Base-by-base conservation (phyloP, 805 yeast genomes). In the Myxozyma melibiosi region DNA sequence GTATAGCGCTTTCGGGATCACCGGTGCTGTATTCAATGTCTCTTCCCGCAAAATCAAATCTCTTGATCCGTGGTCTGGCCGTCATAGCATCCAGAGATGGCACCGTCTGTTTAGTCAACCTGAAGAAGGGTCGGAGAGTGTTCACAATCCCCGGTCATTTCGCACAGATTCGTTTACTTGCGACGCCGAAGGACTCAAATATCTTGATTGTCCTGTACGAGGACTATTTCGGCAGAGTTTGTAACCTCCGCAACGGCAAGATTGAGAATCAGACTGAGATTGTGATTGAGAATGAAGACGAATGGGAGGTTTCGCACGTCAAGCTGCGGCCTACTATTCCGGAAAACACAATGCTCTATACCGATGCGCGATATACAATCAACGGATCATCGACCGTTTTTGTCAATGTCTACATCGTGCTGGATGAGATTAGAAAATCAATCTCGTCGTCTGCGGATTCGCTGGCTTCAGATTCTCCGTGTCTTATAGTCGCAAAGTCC, bases 61-160 rank as follows among this genome's bases (percentile, higher is more conserved):
- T 53, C 1, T 27, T 28, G 13, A 41, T 44, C 16, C 51, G 51
- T 11, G 60, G 57, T 18, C 42, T 59, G 11, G 34, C 57, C n/a
- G 55, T 57, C 18, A 41, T 61, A 28, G 45, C 65, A 5, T 53
- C 55, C 5, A 37, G 57, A 13, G 65, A 62, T 34, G 64, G 64
- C 14, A 54, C 61, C 8, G 61, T 57, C 3, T 48, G 62, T 27
- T 28, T 61, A 8, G 53, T 61, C 22, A 35, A 62, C 34, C 20
- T 47, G n/a, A 35, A 24, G 20, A 37, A 46, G 13, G 40, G 42
- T 11, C 35, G 28, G 33, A 57, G 44, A 18, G 35, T 61, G 24
- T 61, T 53, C 44, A 61, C 65, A 2, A 41, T 62, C 35, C 65
- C 65, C 2, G 65, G 65, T 11, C 62, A 61, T 35, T 46, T 46